phyloP scores from a whole-genome alignment of 768 basidiomycete genomes.

The Leccinum subgranulosum region DNA sequence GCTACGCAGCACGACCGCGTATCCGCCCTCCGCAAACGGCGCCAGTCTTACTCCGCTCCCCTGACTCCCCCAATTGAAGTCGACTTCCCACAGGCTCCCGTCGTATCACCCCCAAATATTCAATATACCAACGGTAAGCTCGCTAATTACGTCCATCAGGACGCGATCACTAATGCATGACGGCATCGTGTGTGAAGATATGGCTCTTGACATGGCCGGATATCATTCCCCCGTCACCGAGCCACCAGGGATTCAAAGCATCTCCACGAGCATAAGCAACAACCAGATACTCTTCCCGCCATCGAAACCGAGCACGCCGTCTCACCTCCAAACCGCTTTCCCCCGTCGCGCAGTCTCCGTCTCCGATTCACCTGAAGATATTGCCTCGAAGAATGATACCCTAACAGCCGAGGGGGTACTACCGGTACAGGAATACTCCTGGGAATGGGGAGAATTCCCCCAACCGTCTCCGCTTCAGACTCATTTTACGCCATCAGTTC shows the following conservation, averaged over 20 bases:
- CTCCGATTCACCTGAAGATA: slow-evolving; percentile 61
- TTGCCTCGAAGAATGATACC: slow-evolving; percentile 17
- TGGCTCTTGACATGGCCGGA: slow-evolving; percentile 80
- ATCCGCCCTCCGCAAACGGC: slow-evolving; percentile 19
- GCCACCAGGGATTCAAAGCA: slow-evolving; percentile 7
- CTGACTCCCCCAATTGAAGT: slow-evolving; percentile 38
- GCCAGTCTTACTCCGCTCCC: slow-evolving; percentile 26
- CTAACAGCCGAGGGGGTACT: slow-evolving; percentile 13
- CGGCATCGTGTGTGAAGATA: slow-evolving; percentile 41
- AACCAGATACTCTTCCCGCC: slow-evolving; percentile 19
- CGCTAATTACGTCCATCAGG: slow-evolving; percentile 7
- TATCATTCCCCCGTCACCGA: slow-evolving; percentile 50
- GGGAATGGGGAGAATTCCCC: slow-evolving; percentile 94
- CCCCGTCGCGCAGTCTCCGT: slow-evolving; percentile 45
- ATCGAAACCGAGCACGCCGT: slow-evolving; percentile 15
- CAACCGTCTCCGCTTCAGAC: slow-evolving; percentile 67
- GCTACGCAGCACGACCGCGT: slow-evolving; percentile 32
- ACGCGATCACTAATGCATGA: background rate
- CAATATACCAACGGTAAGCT: slow-evolving; percentile 56
- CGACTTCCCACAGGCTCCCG: slow-evolving; percentile 40
- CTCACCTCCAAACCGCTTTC: slow-evolving; percentile 30
- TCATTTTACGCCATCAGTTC: slow-evolving; percentile 35
- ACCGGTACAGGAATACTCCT: slow-evolving; percentile 69
- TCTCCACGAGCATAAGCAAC: background rate
- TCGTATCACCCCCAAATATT: slow-evolving; percentile 51